phyloP scores from a whole-genome alignment of 164 flowering plant species.

The Tinospora cordifolia region DNA sequence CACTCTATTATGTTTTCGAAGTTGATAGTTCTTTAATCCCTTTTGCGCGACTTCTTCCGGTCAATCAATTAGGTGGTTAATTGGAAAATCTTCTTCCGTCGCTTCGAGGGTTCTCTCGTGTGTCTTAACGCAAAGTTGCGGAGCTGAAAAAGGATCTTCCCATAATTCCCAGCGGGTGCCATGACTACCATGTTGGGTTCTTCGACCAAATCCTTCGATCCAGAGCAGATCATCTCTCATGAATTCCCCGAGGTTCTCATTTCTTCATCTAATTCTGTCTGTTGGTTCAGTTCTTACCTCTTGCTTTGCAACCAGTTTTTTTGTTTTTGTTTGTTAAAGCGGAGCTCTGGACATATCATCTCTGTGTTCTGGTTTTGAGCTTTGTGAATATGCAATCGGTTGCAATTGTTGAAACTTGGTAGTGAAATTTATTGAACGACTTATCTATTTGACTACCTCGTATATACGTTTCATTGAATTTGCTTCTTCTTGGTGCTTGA shows the following conservation, averaged over 20 bases:
- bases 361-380: not conserved
- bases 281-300: not conserved
- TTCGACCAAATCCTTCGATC: conserved; percentile 21
- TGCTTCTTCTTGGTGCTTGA: conserved; percentile 4
- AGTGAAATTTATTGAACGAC: not conserved
- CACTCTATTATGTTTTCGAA: too few species aligned
- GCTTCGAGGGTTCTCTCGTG: too few species aligned
- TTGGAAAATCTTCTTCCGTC: too few species aligned
- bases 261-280: not conserved
- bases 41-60: too few species aligned
- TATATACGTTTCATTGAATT: not conserved
- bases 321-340: too few species aligned
- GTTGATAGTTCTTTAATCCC: too few species aligned
- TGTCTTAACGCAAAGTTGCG: not conserved
- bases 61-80: too few species aligned
- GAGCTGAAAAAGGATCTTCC: not conserved
- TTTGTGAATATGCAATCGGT: not conserved
- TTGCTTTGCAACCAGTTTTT: not conserved
- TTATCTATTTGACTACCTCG: not conserved
- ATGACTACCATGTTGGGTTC: conserved; percentile 1
- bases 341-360: too few species aligned
- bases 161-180: not conserved
- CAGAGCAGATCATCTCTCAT: conserved; percentile 36
- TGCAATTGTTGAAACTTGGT: too few species aligned
- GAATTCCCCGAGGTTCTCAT: conserved; percentile 53